phyloP scores from a whole-genome alignment of 345 rosid species.

The Triadica sebifera region DNA sequence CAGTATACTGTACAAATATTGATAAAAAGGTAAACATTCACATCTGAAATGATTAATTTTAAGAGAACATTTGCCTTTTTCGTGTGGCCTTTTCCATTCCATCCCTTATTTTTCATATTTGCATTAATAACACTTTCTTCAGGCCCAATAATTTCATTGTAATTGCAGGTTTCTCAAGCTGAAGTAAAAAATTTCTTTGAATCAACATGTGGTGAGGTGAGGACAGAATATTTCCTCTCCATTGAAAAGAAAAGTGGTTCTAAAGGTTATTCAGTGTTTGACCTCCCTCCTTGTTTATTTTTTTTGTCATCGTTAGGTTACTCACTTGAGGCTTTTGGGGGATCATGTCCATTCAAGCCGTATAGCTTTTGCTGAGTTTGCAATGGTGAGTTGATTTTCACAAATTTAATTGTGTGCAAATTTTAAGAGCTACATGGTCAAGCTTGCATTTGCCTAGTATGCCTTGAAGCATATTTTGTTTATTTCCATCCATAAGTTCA shows the following conservation, averaged over 20 bases:
- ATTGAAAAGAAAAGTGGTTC: background rate
- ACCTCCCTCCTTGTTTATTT: background rate
- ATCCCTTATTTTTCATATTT: background rate
- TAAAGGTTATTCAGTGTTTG: slow-evolving; percentile 5
- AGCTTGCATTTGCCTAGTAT: background rate
- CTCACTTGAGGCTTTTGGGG: slow-evolving; percentile 82
- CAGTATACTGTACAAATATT: slow-evolving; percentile 87
- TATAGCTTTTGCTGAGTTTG: slow-evolving; percentile 88
- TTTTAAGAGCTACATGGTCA: background rate
- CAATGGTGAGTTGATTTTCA: slow-evolving; percentile 47
- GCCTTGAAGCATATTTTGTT: background rate
- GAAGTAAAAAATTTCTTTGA: slow-evolving; percentile 81
- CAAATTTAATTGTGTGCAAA: background rate
- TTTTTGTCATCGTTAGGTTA: slow-evolving; percentile 46
- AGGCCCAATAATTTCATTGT: background rate
- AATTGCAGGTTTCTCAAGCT: slow-evolving; percentile 64
- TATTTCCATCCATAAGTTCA: background rate
- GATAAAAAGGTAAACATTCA: slow-evolving; percentile 64
- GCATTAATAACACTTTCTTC: background rate
- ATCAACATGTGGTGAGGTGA: slow-evolving; percentile 83
- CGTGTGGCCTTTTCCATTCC: background rate
- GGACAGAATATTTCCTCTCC: slow-evolving; percentile 17
- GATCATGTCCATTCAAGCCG: slow-evolving; percentile 83
- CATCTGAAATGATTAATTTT: slow-evolving; percentile 4
- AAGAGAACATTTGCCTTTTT: background rate